phyloP scores from a whole-genome alignment of 2,329 filamentous ascomycete species.

The Botrytis byssoidea region DNA sequence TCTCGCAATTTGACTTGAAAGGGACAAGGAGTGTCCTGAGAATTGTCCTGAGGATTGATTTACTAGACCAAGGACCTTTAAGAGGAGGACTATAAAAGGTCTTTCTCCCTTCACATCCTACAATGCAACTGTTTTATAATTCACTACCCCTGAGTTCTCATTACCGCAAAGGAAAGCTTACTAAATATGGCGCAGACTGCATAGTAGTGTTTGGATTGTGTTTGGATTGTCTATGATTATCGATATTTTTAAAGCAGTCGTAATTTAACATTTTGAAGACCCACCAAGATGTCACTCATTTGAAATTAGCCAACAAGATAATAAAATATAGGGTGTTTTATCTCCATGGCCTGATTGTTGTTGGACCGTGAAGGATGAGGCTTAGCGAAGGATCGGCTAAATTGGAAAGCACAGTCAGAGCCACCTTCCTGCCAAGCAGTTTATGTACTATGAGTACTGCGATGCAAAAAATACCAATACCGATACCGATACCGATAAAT shows the following conservation, averaged over 20 bases:
- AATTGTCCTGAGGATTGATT: background rate
- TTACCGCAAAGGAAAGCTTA: background rate
- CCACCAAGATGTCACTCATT: background rate
- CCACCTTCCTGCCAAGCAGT: background rate
- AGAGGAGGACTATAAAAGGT: background rate
- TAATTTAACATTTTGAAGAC: background rate
- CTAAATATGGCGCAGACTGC: background rate
- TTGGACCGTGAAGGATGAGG: background rate
- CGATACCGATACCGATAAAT: background rate
- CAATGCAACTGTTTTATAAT: background rate
- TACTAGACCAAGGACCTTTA: background rate
- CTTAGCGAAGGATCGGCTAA: background rate
- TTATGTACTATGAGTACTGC: background rate
- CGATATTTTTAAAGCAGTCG: background rate
- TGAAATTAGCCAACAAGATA: background rate
- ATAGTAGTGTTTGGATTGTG: background rate
- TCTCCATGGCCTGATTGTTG: background rate
- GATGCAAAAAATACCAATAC: no score
- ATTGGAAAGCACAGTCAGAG: background rate
- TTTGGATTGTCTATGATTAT: background rate
- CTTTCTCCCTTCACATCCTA: background rate
- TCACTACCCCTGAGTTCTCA: background rate
- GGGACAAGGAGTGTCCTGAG: background rate
- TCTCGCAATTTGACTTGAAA: background rate
- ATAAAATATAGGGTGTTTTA: background rate